Conservation (phyloP, 108 stramenopile species). For the Stephanodiscus triporus region DNA sequence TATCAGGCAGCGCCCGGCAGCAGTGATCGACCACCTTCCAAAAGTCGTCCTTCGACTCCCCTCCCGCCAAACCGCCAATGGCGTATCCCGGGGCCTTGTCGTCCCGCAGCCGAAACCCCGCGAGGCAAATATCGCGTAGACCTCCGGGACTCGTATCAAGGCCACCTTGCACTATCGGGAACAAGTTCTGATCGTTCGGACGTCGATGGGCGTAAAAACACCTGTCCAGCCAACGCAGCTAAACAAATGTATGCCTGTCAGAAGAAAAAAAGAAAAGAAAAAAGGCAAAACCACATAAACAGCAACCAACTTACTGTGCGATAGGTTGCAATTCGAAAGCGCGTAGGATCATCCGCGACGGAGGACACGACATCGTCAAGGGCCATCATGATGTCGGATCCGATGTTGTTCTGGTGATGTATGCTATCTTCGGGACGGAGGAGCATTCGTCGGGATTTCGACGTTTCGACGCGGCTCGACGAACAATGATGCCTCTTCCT, state of each 20-base stretch:
- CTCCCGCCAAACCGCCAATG: conserved; percentile 97
- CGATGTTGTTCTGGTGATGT: conserved; percentile 91
- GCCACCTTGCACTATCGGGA: conserved; percentile 98
- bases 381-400: conserved; percentile 98
- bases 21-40: conserved; percentile 97
- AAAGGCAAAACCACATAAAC: background rate
- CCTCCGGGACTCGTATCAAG: conserved; percentile 90
- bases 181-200: conserved; percentile 82
- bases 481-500: background rate
- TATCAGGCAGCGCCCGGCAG: conserved; percentile 83
- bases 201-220: conserved; percentile 86
- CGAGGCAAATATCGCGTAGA: conserved; percentile 90
- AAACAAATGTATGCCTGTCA: background rate
- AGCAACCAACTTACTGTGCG: conserved; percentile 62
- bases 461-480: conserved; percentile 6
- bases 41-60: conserved; percentile 96
- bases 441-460: conserved; percentile 68
- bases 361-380: conserved; percentile 95
- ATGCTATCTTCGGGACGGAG: conserved; percentile 97
- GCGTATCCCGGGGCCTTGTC: conserved; percentile 92
- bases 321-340: conserved; percentile 89
- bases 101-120: conserved; percentile 86
- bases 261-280: background rate
- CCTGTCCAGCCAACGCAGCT: conserved; percentile 93
- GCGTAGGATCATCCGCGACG: conserved; percentile 62